Percentiles rank a stretch among this genome's conserved stretches.
Evolutionary conservation across 176 grass and related monocot genomes (phyloP).

Genomic region (Phyllostachys edulis): DNA sequence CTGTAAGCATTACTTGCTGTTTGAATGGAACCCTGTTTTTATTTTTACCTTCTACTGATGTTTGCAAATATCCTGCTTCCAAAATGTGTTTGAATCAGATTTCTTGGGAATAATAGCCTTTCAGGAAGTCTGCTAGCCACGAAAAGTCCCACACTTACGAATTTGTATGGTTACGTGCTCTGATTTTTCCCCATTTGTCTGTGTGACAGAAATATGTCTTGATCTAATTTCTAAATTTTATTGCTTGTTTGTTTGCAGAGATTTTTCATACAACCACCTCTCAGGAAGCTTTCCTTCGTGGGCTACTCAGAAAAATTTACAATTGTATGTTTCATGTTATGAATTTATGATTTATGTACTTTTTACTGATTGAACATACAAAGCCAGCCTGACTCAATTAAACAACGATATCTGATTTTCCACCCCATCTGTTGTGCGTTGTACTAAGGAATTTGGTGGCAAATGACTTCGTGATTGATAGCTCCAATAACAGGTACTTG

Average conservation of each 20-base stretch:
- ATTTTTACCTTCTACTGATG: background rate
- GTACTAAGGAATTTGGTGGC: conserved; percentile 75
- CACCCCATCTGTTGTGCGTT: conserved; percentile 15
- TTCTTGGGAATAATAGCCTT: conserved; percentile 94
- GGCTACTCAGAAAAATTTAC: conserved; percentile 52
- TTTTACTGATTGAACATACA: conserved; percentile 28
- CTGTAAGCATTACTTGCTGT: conserved; percentile 51
- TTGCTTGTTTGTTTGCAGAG: conserved; percentile 39
- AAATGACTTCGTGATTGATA: conserved; percentile 66
- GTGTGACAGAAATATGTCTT: background rate
- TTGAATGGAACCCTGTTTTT: conserved; percentile 8
- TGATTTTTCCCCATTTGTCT: background rate
- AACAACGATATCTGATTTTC: conserved; percentile 10
- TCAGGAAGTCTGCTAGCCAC: conserved; percentile 59
- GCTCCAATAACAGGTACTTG: conserved; percentile 64
- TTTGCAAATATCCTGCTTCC: conserved; percentile 7
- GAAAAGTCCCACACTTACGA: conserved; percentile 44
- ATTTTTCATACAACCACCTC: conserved; percentile 91
- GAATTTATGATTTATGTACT: background rate
- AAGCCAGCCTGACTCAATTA: background rate
- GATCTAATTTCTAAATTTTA: conserved; percentile 18
- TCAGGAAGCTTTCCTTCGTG: conserved; percentile 83
- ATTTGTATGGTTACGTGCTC: conserved; percentile 49
- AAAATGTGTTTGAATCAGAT: conserved; percentile 47
- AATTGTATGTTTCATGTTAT: conserved; percentile 57